These are phyloP conservation scores for Cercospora beticola DNA, from an alignment of 2,329 filamentous ascomycete genomes.

Conservation along the genomic window DNA sequence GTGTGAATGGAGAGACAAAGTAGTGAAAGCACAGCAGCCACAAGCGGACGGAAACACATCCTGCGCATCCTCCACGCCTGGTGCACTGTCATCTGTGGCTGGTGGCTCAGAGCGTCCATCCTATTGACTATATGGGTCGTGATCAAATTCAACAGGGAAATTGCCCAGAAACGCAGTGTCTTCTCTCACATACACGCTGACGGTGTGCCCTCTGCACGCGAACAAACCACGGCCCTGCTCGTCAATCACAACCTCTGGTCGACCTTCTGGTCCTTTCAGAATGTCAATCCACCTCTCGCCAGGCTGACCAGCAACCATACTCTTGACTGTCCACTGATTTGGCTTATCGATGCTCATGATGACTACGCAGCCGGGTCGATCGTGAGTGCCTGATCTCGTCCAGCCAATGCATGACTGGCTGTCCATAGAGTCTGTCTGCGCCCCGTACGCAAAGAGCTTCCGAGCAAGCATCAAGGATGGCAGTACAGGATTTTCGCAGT, in stretches of 20 bases:
- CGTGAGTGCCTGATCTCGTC: constrained; percentile 52
- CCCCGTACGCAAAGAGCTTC: constrained; percentile 66
- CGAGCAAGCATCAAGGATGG: constrained; percentile 61
- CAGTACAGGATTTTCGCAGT: constrained; percentile 39
- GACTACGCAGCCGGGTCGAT: constrained; percentile 38
- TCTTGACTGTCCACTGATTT: constrained; percentile 43
- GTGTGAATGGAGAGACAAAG: background rate
- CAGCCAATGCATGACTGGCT: constrained; percentile 61
- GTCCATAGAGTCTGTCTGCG: constrained; percentile 64
- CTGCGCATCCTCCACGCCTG: background rate
- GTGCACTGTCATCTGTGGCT: background rate
- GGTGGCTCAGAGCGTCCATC: background rate
- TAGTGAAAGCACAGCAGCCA: background rate
- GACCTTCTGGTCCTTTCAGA: constrained; percentile 51
- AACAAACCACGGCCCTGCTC: constrained; percentile 60
- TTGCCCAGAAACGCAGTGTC: constrained; percentile 53
- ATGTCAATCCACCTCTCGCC: constrained; percentile 66
- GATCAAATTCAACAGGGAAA: constrained; percentile 36
- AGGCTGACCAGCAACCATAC: constrained; percentile 62
- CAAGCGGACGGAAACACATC: background rate
- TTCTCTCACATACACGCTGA: constrained; percentile 62
- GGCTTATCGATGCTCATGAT: constrained; percentile 35
- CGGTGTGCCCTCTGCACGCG: constrained; percentile 53
- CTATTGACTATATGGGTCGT: constrained; percentile 22
- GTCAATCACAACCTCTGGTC: constrained; percentile 59